Conservation (phyloP, 2,329 filamentous ascomycete species). For the Parascedosporium putredinis region DNA sequence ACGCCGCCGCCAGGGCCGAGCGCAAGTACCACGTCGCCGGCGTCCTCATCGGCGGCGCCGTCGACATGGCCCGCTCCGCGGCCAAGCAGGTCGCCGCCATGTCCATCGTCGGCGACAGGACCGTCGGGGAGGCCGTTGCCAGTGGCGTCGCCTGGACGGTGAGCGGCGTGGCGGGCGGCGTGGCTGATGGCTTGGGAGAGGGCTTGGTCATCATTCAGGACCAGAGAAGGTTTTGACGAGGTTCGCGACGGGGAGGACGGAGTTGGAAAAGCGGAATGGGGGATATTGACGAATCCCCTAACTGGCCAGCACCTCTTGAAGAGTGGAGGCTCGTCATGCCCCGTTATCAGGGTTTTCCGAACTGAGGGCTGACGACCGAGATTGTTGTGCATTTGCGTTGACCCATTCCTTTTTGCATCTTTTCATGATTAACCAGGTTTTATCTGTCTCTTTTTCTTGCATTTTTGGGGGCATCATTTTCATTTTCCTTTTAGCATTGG, state of each 20-base stretch:
- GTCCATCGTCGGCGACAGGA: not conserved
- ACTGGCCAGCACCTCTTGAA: no score
- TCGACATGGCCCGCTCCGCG: slow-evolving; percentile 3
- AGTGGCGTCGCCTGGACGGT: slow-evolving; percentile 2
- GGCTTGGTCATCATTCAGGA: slow-evolving; percentile 4
- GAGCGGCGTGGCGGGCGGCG: slow-evolving; percentile 2
- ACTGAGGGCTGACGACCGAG: no score
- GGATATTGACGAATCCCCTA: no score
- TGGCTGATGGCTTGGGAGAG: slow-evolving; percentile 5
- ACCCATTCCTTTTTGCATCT: not conserved
- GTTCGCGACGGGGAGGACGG: not conserved
- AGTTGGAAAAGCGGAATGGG: no score
- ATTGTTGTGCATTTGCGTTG: no score
- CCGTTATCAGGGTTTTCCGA: no score
- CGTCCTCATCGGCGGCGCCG: not conserved
- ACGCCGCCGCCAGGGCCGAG: not conserved
- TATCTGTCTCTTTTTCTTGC: not conserved
- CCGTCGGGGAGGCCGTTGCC: not conserved
- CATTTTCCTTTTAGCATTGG: no score
- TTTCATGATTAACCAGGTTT: not conserved
- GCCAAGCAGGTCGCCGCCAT: not conserved
- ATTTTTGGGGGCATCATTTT: no score
- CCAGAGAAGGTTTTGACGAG: not conserved
- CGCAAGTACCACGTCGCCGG: not conserved
- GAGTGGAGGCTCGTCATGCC: no score